Evolutionary conservation across 2,329 filamentous ascomycete species (phyloP).

Genomic region (Arthrobotrys sinensis): DNA sequence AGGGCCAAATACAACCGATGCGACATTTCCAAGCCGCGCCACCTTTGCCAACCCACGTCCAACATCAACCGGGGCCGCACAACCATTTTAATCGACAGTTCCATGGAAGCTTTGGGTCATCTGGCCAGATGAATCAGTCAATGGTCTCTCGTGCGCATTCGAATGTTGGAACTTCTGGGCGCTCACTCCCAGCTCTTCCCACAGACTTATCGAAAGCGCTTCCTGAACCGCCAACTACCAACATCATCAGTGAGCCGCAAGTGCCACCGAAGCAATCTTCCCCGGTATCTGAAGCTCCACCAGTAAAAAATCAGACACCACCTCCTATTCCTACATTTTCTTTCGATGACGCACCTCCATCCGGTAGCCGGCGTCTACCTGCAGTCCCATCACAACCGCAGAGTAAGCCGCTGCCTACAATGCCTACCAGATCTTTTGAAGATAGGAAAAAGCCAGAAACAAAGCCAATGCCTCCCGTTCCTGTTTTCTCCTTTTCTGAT

Average conservation of each 20-base stretch:
- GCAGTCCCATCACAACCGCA: constrained; percentile 25
- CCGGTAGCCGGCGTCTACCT: constrained; percentile 36
- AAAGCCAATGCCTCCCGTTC: constrained; percentile 60
- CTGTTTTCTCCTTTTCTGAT: constrained; percentile 62
- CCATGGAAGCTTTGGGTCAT: constrained; percentile 16
- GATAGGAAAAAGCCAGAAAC: constrained; percentile 31
- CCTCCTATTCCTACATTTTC: constrained; percentile 44
- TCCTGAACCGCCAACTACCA: constrained; percentile 32
- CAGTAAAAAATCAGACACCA: constrained; percentile 31
- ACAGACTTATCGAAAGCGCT: constrained; percentile 27
- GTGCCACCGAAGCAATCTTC: constrained; percentile 27
- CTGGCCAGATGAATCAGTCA: constrained; percentile 16
- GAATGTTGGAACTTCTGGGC: constrained; percentile 30
- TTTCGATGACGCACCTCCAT: constrained; percentile 35
- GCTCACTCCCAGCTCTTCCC: constrained; percentile 47
- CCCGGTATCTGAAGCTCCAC: constrained; percentile 14
- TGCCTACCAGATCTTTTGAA: constrained; percentile 16
- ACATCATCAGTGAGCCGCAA: constrained; percentile 12
- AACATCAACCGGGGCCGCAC: constrained; percentile 26
- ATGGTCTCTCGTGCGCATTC: neutral
- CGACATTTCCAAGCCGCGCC: constrained; percentile 34
- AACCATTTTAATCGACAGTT: constrained; percentile 28
- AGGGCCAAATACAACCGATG: constrained; percentile 42
- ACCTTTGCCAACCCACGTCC: constrained; percentile 32
- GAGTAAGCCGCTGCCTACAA: constrained; percentile 35